A percentile compares a stretch with the other conserved stretches of the same genome.
These are phyloP conservation scores for Solanum okadae DNA, from an alignment of 257 asterid genomes.

Conservation along the genomic window DNA sequence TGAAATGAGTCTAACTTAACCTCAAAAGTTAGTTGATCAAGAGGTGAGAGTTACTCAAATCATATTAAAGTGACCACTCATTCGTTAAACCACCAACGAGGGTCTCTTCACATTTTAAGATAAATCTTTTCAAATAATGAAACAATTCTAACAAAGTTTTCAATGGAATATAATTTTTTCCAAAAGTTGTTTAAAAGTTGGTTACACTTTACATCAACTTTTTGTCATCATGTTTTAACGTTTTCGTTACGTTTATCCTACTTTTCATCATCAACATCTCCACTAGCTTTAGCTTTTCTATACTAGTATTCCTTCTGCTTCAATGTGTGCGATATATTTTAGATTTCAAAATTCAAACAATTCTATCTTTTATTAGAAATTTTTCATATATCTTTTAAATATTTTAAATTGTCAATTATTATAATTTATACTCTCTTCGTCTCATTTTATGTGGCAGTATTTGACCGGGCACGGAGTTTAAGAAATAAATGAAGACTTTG, in stretches of 20 bases:
- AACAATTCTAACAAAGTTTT: background rate
- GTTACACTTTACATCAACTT: background rate
- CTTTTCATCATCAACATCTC: background rate
- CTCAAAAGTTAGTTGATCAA: background rate
- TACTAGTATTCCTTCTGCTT: background rate
- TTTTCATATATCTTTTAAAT: too few relatives aligned
- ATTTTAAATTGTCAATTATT: too few relatives aligned
- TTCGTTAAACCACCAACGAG: background rate
- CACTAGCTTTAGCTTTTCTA: background rate
- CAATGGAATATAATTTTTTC: background rate
- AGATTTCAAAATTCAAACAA: too few relatives aligned
- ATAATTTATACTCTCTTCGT: too few relatives aligned
- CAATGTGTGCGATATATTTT: too few relatives aligned
- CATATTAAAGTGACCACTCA: background rate
- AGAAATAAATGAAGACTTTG: too few relatives aligned
- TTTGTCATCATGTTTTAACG: background rate
- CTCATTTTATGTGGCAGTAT: too few relatives aligned
- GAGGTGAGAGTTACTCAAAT: rapidly evolving
- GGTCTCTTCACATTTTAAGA: background rate
- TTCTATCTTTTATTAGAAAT: too few relatives aligned
- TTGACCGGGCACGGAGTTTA: too few relatives aligned
- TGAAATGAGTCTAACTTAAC: rapidly evolving
- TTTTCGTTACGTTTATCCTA: background rate
- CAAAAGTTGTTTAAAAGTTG: background rate
- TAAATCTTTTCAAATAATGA: background rate